Percentiles rank a stretch among this genome's conserved stretches.
These are phyloP conservation scores for Helicostylum pulchrum DNA, from an alignment of 192 early-diverging fungal species.

Conservation along the genomic window DNA sequence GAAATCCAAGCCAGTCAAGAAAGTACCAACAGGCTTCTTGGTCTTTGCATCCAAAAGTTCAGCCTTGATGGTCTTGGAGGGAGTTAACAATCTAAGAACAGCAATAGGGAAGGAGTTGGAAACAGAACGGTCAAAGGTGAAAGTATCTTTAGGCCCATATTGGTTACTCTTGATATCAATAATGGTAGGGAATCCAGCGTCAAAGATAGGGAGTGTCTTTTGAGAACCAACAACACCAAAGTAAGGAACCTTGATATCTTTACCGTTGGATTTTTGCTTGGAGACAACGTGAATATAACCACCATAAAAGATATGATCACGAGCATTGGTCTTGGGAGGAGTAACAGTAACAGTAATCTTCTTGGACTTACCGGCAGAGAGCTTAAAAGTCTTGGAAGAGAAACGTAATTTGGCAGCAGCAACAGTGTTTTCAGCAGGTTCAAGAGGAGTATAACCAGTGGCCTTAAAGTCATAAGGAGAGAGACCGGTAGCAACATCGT, in stretches of 20 bases:
- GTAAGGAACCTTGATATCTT: slow-evolving; percentile 44
- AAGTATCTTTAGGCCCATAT: slow-evolving; percentile 23
- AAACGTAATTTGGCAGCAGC: slow-evolving; percentile 22
- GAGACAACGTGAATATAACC: slow-evolving; percentile 43
- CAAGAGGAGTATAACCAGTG: slow-evolving; percentile 17
- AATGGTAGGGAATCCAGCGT: slow-evolving; percentile 16
- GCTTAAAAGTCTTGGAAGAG: slow-evolving; percentile 21
- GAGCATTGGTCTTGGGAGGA: slow-evolving; percentile 31
- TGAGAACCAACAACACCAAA: slow-evolving; percentile 46
- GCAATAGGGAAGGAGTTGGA: slow-evolving; percentile 6
- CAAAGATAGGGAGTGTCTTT: slow-evolving; percentile 45
- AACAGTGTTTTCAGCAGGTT: slow-evolving; percentile 9
- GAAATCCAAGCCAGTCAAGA: slow-evolving; percentile 10
- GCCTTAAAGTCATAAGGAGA: slow-evolving; percentile 35
- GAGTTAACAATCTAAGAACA: slow-evolving; percentile 23
- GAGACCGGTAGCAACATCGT: slow-evolving; percentile 38
- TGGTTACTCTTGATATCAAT: background rate
- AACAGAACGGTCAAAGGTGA: slow-evolving; percentile 7
- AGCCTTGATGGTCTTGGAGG: slow-evolving; percentile 20
- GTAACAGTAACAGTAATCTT: slow-evolving; percentile 24
- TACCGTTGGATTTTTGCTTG: background rate
- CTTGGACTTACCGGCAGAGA: slow-evolving; percentile 19
- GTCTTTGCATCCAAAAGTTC: slow-evolving; percentile 26
- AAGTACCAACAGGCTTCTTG: slow-evolving; percentile 23
- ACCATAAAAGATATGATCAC: slow-evolving; percentile 43